Evolutionary conservation across 176 grass and related monocot genomes (phyloP).

Genomic region (Hsuehochloa calcarea): DNA sequence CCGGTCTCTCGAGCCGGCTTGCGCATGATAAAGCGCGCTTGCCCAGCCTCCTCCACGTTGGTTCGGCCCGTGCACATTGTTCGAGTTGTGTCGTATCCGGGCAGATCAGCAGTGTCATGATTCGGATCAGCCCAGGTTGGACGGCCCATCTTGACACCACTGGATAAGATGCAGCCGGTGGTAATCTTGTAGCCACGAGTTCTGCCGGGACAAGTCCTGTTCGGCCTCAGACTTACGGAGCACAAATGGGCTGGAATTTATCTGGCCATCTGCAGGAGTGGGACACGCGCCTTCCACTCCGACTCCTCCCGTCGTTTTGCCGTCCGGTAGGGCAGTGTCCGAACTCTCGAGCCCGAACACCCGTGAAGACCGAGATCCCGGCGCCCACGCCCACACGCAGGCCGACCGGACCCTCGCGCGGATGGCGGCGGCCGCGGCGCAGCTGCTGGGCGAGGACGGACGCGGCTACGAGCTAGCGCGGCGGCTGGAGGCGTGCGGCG

Average conservation of each 20-base stretch:
- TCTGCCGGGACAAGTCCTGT: no score
- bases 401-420: not conserved
- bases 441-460: conserved; percentile 94
- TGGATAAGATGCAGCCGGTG: no score
- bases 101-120: no score
- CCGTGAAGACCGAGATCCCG: conserved; percentile 25
- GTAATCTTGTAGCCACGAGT: no score
- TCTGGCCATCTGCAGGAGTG: not conserved
- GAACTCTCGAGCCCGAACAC: not conserved
- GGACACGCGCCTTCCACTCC: not conserved
- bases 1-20: no score
- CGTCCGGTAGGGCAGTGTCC: not conserved
- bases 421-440: conserved; percentile 44
- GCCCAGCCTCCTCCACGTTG: no score
- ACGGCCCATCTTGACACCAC: no score
- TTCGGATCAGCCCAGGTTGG: no score
- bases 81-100: no score
- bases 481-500: conserved; percentile 74
- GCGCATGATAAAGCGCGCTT: no score
- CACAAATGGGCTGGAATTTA: not conserved
- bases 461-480: conserved; percentile 82
- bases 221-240: no score
- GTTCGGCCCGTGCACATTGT: no score
- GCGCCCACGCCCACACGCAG: not conserved
- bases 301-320: not conserved